Evolutionary conservation across 352 stramenopile species (phyloP), one percentile per base, ranked within the genome.

Genomic region (Pythium chondricola): DNA sequence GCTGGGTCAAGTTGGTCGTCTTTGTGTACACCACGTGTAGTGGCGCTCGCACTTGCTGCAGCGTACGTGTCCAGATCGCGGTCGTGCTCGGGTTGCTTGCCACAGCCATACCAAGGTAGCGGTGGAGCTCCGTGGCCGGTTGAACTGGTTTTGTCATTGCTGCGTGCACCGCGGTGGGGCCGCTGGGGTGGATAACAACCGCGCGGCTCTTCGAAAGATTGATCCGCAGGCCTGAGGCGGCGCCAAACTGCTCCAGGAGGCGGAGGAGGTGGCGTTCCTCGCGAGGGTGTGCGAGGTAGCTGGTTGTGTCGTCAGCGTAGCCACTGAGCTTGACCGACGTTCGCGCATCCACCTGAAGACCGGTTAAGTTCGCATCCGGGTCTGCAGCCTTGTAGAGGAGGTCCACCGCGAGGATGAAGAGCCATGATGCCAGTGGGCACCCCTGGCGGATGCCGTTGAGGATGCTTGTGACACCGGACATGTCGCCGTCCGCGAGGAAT

Each of bases 301-400:
- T 22, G 4, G 48, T 48, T 2, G 48, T 48, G 30, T 43, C 48
- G 32, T 56, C 48, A 0, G 48, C 39, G 31, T 49, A 56, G 3
- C 48, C 48, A 4, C 16, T 24, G 2, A 42, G 8, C 8, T 5
- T 55, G 11, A 55, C 37, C 26, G 7, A 16, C 14, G 26, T 6
- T 4, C 14, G 4, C 5, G 11, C 13, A 6, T 18, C 13, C 5
- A 46, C 14, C 4, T 17, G 13, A 25, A 46, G 21, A 14, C 25
- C 40, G 13, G 9, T 22, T 22, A 46, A 8, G 6, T 21, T 3
- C 7, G 40, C 13, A 25, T 46, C 24, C 8, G 10, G 6, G 9
- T 32, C 20, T 18, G 22, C 22, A 13, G 24, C 22, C 17, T 46
- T 16, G 25, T 46, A 35, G 4, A 46, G 40, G 14, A 37, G 4